phyloP scores from a whole-genome alignment of 805 yeast genomes.

The Saccharomycopsis vini region DNA sequence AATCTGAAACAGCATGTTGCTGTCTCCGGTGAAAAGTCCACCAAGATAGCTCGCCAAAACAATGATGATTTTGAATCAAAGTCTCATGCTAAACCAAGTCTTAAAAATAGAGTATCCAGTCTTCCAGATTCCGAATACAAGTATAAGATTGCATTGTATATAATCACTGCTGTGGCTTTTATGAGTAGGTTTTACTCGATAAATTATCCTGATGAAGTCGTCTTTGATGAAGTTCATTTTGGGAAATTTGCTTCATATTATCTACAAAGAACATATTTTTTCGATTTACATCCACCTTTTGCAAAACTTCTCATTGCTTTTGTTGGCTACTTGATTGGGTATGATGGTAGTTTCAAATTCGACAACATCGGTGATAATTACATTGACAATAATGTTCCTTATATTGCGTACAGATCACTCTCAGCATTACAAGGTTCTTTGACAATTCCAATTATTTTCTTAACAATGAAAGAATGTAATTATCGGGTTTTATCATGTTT shows the following conservation, averaged over 20 bases:
- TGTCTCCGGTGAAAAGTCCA: background rate
- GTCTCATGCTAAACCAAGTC: background rate
- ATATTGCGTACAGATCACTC: slow-evolving; percentile 69
- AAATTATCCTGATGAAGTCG: slow-evolving; percentile 63
- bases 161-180: slow-evolving; percentile 61
- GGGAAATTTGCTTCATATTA: slow-evolving; percentile 33
- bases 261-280: slow-evolving; percentile 52
- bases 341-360: slow-evolving; percentile 86
- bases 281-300: slow-evolving; percentile 97
- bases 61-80: background rate
- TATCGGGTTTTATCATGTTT: slow-evolving; percentile 71
- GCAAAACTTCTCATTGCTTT: slow-evolving; percentile 88
- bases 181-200: slow-evolving; percentile 54
- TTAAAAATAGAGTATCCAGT: background rate
- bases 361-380: slow-evolving; percentile 83
- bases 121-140: slow-evolving; percentile 27
- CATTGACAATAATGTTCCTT: slow-evolving; percentile 73
- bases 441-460: slow-evolving; percentile 76
- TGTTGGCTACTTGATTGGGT: slow-evolving; percentile 83
- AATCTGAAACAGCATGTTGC: background rate
- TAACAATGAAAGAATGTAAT: slow-evolving; percentile 77
- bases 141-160: slow-evolving; percentile 40
- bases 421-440: slow-evolving; percentile 75
- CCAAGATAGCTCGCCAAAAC: background rate
- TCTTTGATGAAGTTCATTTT: slow-evolving; percentile 81